Evolutionary conservation across 306 rosid genomes (phyloP).

Genomic region (Cucurbita argyrosperma): DNA sequence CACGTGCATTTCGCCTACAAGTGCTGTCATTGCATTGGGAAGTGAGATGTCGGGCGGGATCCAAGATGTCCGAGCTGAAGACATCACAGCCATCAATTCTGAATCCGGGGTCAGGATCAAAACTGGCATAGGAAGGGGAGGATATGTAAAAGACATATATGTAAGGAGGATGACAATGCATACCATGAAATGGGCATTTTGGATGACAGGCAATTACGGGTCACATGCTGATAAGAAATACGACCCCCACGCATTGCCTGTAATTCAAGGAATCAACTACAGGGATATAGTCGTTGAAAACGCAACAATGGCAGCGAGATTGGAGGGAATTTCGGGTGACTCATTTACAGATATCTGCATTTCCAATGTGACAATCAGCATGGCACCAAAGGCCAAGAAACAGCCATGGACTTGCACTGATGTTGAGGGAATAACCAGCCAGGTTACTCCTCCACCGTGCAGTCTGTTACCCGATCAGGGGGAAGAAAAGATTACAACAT

Average conservation of each 20-base stretch:
- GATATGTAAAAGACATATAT: conserved; percentile 27
- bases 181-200: conserved; percentile 38
- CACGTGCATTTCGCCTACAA: conserved; percentile 32
- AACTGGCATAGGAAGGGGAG: conserved; percentile 32
- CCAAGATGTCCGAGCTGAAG: conserved; percentile 31
- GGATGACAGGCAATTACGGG: conserved; percentile 29
- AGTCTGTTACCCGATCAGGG: conserved; percentile 39
- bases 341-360: conserved; percentile 61
- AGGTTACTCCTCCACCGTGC: conserved; percentile 60
- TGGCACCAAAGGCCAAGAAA: conserved; percentile 57
- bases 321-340: conserved; percentile 60
- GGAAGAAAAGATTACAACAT: conserved; percentile 16
- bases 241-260: conserved; percentile 24
- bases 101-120: conserved; percentile 38
- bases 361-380: conserved; percentile 46
- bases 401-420: conserved; percentile 57
- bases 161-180: conserved; percentile 28
- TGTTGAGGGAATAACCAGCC: conserved; percentile 46
- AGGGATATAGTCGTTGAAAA: conserved; percentile 36
- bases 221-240: conserved; percentile 24
- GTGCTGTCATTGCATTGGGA: conserved; percentile 32
- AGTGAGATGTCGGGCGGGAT: conserved; percentile 43
- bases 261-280: conserved; percentile 24
- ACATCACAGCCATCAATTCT: conserved; percentile 22
- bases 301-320: conserved; percentile 50